Percentiles rank a stretch among this genome's conserved stretches.
phyloP scores from a whole-genome alignment of 2,329 filamentous ascomycete species.

The Zasmidium angulare region DNA sequence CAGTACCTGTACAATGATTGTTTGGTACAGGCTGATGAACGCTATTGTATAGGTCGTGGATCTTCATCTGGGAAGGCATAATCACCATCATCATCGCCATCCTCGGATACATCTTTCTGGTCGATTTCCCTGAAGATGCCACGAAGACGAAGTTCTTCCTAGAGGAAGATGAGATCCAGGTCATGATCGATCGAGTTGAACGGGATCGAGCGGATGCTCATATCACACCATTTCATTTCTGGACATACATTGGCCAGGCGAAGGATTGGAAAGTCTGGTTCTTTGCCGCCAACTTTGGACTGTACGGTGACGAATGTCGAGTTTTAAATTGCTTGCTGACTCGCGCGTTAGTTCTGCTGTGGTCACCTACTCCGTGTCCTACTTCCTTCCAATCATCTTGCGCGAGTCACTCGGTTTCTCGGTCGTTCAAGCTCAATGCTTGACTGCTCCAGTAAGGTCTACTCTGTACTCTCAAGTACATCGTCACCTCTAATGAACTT shows the following conservation, averaged over 20 bases:
- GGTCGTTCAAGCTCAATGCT: constrained; percentile 28
- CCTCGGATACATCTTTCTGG: constrained; percentile 42
- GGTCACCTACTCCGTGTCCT: constrained; percentile 70
- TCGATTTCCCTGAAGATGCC: constrained; percentile 45
- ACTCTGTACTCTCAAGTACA: constrained; percentile 32
- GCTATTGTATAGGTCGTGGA: not conserved
- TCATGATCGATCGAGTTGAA: constrained; percentile 50
- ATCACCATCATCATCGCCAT: constrained; percentile 43
- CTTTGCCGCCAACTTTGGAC: constrained; percentile 31
- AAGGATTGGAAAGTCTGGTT: constrained; percentile 55
- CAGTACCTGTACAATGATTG: no score
- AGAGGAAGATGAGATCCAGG: constrained; percentile 44
- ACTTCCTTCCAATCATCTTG: constrained; percentile 47
- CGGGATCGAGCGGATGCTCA: constrained; percentile 52
- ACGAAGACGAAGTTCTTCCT: constrained; percentile 27
- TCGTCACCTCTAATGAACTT: constrained; percentile 26
- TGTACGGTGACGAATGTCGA: not conserved
- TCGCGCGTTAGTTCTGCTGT: not conserved
- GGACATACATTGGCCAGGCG: constrained; percentile 49
- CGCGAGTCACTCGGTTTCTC: constrained; percentile 41
- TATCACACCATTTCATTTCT: constrained; percentile 47
- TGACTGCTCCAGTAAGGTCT: constrained; percentile 35
- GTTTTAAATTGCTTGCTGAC: not conserved
- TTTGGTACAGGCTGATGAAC: not conserved
- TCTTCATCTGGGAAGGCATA: constrained; percentile 14